A percentile compares a stretch with the other conserved stretches of the same genome.
phyloP scores from a whole-genome alignment of 805 yeast genomes.

The Barnettozyma siamensis region DNA sequence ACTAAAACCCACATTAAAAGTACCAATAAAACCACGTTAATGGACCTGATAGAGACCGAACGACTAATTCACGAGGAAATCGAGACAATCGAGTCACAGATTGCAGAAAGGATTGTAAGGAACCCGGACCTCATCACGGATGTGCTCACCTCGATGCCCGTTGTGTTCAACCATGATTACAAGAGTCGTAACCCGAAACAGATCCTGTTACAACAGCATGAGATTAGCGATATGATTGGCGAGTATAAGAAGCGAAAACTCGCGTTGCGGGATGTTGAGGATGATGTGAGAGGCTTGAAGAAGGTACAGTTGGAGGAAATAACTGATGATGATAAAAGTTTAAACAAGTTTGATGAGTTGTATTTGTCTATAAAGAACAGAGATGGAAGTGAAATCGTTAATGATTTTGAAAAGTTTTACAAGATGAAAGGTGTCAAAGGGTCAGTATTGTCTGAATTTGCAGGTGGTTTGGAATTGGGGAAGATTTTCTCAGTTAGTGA shows the following conservation, averaged over 20 bases:
- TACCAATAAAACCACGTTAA: too few relatives aligned
- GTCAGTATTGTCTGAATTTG: constrained; percentile 42
- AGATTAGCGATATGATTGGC: constrained; percentile 45
- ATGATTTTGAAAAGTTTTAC: constrained; percentile 6
- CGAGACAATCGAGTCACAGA: constrained; percentile 64
- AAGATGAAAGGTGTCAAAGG: constrained; percentile 16
- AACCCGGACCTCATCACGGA: constrained; percentile 46
- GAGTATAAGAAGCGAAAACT: constrained; percentile 35
- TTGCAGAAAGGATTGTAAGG: constrained; percentile 52
- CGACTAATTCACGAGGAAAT: constrained; percentile 51
- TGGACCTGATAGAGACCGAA: constrained; percentile 31
- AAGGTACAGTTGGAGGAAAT: constrained; percentile 9
- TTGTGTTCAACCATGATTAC: constrained; percentile 23
- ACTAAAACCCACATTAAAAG: too few relatives aligned
- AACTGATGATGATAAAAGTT: constrained; percentile 23
- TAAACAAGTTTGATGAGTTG: constrained; percentile 34
- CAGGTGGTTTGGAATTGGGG: constrained; percentile 44
- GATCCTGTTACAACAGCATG: constrained; percentile 59
- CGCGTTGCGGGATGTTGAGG: not conserved
- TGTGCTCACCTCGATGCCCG: constrained; percentile 8
- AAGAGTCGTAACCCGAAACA: constrained; percentile 44
- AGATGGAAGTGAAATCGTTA: constrained; percentile 19
- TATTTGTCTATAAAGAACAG: constrained; percentile 28
- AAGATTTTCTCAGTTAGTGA: constrained; percentile 54
- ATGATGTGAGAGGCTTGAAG: not conserved